Percentiles rank a stretch among this genome's conserved stretches.
Conservation (phyloP, 2,329 filamentous ascomycete genomes). For the Penicillium sp. region DNA sequence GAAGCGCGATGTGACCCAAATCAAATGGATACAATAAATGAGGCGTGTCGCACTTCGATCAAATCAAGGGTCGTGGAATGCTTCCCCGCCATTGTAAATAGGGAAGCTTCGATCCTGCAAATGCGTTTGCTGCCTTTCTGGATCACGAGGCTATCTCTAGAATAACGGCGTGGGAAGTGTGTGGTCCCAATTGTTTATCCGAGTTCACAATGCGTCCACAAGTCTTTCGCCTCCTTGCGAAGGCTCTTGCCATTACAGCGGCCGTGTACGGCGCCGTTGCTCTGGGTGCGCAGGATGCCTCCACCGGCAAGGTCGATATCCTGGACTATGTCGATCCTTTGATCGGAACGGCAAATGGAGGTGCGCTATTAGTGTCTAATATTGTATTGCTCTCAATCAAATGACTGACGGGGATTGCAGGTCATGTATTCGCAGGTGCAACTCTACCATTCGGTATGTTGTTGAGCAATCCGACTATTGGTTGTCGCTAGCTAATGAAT, state of each 20-base stretch:
- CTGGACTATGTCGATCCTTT: constrained; percentile 49
- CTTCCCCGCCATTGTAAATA: constrained; percentile 16
- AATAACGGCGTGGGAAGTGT: not conserved
- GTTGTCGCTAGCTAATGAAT: not conserved
- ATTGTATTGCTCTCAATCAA: not conserved
- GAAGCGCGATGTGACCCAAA: not conserved
- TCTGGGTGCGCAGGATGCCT: not conserved
- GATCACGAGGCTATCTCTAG: not conserved
- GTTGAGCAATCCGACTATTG: not conserved
- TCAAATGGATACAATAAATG: not conserved
- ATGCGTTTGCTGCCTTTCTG: not conserved
- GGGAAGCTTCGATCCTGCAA: constrained; percentile 1
- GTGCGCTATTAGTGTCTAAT: constrained; percentile 13
- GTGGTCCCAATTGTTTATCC: not conserved
- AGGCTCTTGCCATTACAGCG: constrained; percentile 5
- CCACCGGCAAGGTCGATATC: constrained; percentile 26
- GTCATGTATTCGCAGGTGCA: constrained; percentile 56
- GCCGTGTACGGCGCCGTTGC: constrained; percentile 10
- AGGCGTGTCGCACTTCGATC: not conserved
- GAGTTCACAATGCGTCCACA: constrained; percentile 8
- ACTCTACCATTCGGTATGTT: constrained; percentile 49
- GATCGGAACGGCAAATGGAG: constrained; percentile 53
- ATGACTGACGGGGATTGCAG: constrained; percentile 21
- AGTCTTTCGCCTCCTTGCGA: not conserved
- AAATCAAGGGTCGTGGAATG: constrained; percentile 15